A percentile compares a stretch with the other conserved stretches of the same genome.
These are phyloP conservation scores for Aleurites moluccanus DNA, from an alignment of 441 rosid genomes.

Conservation along the genomic window DNA sequence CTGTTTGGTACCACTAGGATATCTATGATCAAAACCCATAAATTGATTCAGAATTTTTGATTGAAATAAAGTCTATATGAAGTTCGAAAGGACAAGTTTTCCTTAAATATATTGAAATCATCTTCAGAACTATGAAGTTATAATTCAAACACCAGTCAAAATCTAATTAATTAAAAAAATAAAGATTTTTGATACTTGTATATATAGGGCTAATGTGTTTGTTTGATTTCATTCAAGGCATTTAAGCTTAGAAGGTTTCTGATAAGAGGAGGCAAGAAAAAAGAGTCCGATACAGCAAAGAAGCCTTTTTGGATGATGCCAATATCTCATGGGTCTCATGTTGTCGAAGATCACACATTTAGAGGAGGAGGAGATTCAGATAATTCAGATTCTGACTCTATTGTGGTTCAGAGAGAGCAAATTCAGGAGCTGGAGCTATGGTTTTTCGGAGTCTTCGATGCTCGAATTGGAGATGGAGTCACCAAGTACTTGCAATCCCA, in stretches of 20 bases:
- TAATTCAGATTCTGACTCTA: constrained; percentile 35
- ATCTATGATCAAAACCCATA: no score
- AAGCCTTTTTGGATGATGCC: constrained; percentile 65
- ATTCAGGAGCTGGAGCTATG: constrained; percentile 59
- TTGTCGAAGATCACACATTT: constrained; percentile 40
- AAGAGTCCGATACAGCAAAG: constrained; percentile 22
- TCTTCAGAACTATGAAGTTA: no score
- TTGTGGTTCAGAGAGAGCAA: constrained; percentile 71
- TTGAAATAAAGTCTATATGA: no score
- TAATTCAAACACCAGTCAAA: no score
- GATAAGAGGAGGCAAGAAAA: constrained; percentile 32
- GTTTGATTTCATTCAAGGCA: constrained; percentile 32
- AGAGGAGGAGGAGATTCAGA: constrained; percentile 16
- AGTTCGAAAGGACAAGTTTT: no score
- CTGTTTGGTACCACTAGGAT: no score
- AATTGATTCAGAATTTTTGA: no score
- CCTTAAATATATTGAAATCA: no score
- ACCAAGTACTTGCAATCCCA: constrained; percentile 59
- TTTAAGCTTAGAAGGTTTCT: constrained; percentile 44
- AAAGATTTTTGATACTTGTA: no score
- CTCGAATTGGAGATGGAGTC: constrained; percentile 47
- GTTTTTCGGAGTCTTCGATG: constrained; percentile 63
- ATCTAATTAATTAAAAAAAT: no score
- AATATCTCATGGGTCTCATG: constrained; percentile 65
- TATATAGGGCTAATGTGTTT: not conserved